Evolutionary conservation across 148 eudicot genomes (phyloP).

Genomic region (Heliosperma pusillum): DNA sequence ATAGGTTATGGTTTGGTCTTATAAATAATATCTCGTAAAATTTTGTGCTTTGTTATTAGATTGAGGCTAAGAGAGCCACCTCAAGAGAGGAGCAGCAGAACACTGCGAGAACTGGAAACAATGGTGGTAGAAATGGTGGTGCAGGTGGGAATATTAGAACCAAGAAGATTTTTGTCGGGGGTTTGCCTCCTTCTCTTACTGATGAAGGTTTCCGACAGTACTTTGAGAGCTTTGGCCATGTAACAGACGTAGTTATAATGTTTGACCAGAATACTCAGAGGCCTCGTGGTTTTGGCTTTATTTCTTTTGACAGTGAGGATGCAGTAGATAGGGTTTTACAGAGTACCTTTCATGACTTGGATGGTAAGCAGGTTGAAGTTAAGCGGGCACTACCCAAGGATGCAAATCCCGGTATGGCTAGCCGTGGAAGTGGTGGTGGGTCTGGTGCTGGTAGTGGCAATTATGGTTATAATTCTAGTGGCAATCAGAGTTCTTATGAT

Average conservation of each 20-base stretch:
- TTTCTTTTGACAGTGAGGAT: conserved; percentile 86
- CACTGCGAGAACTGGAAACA: conserved; percentile 46
- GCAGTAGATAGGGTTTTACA: conserved; percentile 94
- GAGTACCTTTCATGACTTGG: conserved; percentile 77
- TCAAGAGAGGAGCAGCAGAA: conserved; percentile 93
- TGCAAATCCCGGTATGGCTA: conserved; percentile 67
- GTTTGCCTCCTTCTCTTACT: conserved; percentile 73
- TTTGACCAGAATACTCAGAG: conserved; percentile 87
- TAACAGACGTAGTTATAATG: conserved; percentile 92
- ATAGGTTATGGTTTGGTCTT: too few species aligned
- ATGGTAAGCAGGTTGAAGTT: conserved; percentile 93
- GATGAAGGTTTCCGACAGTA: conserved; percentile 88
- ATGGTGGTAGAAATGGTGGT: conserved; percentile 48
- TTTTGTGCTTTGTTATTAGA: conserved; percentile 41
- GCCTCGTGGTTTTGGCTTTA: conserved; percentile 95
- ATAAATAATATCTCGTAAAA: background rate
- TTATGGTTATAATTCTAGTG: conserved; percentile 68
- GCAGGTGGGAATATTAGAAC: conserved; percentile 75
- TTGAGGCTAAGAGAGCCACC: conserved; percentile 92
- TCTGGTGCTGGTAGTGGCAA: conserved; percentile 52
- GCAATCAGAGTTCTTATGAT: conserved; percentile 64
- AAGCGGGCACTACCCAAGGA: conserved; percentile 97
- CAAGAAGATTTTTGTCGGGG: conserved; percentile 97
- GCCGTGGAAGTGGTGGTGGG: conserved; percentile 63
- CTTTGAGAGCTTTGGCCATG: conserved; percentile 76